A percentile compares a stretch with the other conserved stretches of the same genome.
phyloP scores from a whole-genome alignment of 1,139 yeast species.

The Nakaseomyces delphensis region DNA sequence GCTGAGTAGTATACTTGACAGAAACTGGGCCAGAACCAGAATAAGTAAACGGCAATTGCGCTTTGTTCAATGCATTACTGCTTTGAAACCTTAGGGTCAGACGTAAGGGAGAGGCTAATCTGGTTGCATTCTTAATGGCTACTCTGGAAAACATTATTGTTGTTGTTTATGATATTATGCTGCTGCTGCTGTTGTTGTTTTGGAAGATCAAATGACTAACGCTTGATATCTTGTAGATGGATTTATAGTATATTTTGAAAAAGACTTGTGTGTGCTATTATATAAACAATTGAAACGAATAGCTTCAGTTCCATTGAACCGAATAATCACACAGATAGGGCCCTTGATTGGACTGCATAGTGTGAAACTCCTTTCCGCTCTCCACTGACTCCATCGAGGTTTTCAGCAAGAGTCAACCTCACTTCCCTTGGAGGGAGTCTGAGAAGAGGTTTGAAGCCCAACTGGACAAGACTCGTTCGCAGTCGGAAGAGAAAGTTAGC shows the following conservation, averaged over 20 bases:
- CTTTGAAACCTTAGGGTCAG: slow-evolving; percentile 10
- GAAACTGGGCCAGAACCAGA: slow-evolving; percentile 26
- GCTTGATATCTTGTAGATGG: background rate
- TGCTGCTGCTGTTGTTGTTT: too few species aligned
- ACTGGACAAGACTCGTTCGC: too few species aligned
- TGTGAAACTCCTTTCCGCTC: too few species aligned
- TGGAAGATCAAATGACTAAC: too few species aligned
- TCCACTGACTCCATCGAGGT: background rate
- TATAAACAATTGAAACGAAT: too few species aligned
- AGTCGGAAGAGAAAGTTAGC: too few species aligned
- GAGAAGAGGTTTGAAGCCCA: too few species aligned
- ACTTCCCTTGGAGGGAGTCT: background rate
- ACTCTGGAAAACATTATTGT: slow-evolving; percentile 4
- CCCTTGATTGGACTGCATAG: background rate
- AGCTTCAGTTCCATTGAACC: slow-evolving; percentile 1
- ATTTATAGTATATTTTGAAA: too few species aligned
- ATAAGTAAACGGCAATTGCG: slow-evolving; percentile 28
- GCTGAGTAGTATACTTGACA: slow-evolving; percentile 76
- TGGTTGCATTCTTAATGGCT: background rate
- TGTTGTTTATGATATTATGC: too few species aligned
- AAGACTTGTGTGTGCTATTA: too few species aligned
- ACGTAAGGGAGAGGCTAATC: slow-evolving; percentile 1
- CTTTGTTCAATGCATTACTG: slow-evolving; percentile 26
- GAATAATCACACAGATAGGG: too few species aligned
- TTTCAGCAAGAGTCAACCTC: background rate